phyloP scores from a whole-genome alignment of 2,329 filamentous ascomycete species.

The Sporothrix humicola region DNA sequence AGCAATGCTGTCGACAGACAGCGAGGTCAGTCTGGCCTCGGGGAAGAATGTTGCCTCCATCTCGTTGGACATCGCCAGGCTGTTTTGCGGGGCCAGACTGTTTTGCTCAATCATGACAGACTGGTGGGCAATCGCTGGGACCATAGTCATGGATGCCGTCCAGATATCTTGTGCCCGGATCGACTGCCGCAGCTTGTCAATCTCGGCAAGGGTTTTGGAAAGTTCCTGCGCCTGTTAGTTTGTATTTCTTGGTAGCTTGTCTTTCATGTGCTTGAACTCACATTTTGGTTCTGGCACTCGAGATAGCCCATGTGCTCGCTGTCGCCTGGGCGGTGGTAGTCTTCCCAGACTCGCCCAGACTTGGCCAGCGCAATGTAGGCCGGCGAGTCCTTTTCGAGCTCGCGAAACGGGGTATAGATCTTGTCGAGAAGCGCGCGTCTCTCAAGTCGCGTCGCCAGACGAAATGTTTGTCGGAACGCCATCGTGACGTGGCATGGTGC shows the following conservation, averaged over 20 bases:
- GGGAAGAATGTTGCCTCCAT: neutral
- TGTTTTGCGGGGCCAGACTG: neutral
- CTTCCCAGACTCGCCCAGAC: neutral
- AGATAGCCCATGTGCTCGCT: neutral
- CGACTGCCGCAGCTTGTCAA: neutral
- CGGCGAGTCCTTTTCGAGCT: neutral
- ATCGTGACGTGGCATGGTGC: neutral
- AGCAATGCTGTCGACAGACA: neutral
- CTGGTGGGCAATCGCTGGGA: neutral
- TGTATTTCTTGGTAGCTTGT: too few relatives aligned
- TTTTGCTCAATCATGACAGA: conserved; percentile 15
- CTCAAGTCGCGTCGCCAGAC: neutral
- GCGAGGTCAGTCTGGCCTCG: neutral
- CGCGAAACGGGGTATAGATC: neutral
- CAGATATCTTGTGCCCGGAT: neutral
- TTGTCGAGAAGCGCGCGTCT: neutral
- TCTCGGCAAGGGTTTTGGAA: neutral
- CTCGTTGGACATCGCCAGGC: neutral
- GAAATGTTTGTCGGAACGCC: neutral
- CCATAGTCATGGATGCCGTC: neutral
- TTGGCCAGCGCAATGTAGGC: neutral
- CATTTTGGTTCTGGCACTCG: neutral
- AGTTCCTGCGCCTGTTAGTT: neutral
- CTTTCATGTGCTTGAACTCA: too few relatives aligned
- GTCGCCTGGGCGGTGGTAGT: conserved; percentile 1